Conservation (phyloP, 208 protist genomes). For the Leishmania mexicana region DNA sequence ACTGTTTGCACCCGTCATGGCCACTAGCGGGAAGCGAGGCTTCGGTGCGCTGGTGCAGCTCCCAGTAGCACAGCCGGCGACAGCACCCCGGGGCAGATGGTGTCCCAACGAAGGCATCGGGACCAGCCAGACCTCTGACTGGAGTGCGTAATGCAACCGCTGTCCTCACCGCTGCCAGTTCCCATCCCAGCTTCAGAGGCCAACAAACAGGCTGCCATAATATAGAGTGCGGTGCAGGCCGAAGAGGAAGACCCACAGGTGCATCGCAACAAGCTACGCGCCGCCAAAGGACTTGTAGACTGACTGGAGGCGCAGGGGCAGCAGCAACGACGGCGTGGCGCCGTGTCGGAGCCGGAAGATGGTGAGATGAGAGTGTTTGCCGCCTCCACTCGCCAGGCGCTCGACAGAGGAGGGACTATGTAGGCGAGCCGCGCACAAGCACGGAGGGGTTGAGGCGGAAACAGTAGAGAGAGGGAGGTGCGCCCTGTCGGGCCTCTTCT, state of each 20-base stretch:
- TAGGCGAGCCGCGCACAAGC: too few relatives aligned
- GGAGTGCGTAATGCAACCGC: background rate
- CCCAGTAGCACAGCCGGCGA: background rate
- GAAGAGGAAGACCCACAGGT: constrained; percentile 8
- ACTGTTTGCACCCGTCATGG: background rate
- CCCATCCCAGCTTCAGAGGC: background rate
- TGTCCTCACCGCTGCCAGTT: background rate
- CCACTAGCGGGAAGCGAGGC: background rate
- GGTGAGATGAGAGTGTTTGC: constrained; percentile 37
- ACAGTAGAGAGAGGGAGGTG: too few relatives aligned
- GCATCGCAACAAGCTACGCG: constrained; percentile 60
- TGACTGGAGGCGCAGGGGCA: constrained; percentile 26
- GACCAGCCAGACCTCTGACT: background rate
- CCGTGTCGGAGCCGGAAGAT: constrained; percentile 17
- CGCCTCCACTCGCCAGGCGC: constrained; percentile 36
- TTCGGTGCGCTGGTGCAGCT: background rate
- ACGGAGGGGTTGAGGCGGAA: too few relatives aligned
- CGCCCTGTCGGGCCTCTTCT: too few relatives aligned
- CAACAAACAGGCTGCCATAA: background rate
- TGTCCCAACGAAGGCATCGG: background rate
- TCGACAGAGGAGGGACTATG: too few relatives aligned
- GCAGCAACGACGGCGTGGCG: background rate
- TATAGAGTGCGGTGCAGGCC: background rate
- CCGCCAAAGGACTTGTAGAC: constrained; percentile 63
- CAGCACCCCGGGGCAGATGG: background rate